phyloP scores from a whole-genome alignment of 1,284 basidiomycete species.

The Irpex lacteus region DNA sequence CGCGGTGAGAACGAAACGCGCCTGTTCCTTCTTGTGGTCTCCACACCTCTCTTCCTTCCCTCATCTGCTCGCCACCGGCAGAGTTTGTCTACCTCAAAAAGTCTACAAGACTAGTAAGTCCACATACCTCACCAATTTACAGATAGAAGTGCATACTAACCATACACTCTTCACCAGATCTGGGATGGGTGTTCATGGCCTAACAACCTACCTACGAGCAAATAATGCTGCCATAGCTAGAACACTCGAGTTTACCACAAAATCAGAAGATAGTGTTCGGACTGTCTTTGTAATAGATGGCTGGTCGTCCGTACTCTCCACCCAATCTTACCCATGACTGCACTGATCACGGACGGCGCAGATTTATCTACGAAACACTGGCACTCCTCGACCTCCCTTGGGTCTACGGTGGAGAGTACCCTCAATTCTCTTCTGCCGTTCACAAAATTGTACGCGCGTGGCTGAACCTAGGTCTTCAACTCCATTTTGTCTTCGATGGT shows the following conservation, averaged over 20 bases:
- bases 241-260: conserved; percentile 37
- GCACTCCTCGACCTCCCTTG: conserved; percentile 67
- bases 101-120: too few species aligned
- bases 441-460: conserved; percentile 61
- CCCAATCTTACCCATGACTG: background rate
- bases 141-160: too few species aligned
- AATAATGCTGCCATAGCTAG: conserved; percentile 56
- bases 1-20: too few species aligned
- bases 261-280: conserved; percentile 19
- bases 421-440: conserved; percentile 53
- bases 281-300: conserved; percentile 74
- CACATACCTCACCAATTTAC: too few species aligned
- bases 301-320: conserved; percentile 74
- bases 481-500: conserved; percentile 95
- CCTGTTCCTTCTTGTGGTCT: too few species aligned
- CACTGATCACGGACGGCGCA: conserved; percentile 29
- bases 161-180: background rate
- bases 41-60: too few species aligned
- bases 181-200: conserved; percentile 78
- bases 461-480: conserved; percentile 68
- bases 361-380: conserved; percentile 78
- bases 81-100: too few species aligned
- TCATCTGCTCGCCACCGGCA: too few species aligned
- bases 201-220: conserved; percentile 78
- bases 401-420: conserved; percentile 86